phyloP scores from a whole-genome alignment of 805 yeast genomes.

The Metschnikowia koreensis region DNA sequence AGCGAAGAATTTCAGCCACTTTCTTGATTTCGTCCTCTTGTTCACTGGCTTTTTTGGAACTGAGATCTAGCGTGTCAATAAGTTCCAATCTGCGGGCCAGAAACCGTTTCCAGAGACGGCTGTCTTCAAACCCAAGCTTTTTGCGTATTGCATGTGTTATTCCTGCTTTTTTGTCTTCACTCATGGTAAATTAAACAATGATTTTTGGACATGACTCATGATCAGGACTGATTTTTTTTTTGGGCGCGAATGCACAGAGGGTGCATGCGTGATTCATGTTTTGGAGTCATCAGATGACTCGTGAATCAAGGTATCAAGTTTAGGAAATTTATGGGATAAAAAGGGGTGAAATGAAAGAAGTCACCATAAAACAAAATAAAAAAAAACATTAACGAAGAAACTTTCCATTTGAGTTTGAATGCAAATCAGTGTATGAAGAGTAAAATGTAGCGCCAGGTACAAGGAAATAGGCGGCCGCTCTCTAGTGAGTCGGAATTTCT shows the following conservation, averaged over 20 bases:
- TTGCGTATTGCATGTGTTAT: conserved; percentile 58
- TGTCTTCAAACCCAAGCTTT: conserved; percentile 74
- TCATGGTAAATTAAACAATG: conserved; percentile 9
- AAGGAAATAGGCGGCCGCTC: too few relatives aligned
- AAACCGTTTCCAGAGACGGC: conserved; percentile 81
- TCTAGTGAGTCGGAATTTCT: too few relatives aligned
- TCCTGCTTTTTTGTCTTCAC: conserved; percentile 42
- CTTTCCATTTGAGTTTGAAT: too few relatives aligned
- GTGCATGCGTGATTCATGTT: conserved; percentile 9
- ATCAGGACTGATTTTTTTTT: conserved; percentile 14
- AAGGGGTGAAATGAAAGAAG: background rate
- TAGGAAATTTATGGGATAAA: background rate
- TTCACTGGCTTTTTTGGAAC: conserved; percentile 80
- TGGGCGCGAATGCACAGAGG: conserved; percentile 2
- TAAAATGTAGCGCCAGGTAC: too few relatives aligned
- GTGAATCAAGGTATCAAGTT: background rate
- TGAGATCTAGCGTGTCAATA: conserved; percentile 69
- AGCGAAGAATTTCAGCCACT: conserved; percentile 74
- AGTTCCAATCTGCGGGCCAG: conserved; percentile 87
- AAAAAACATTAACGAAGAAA: too few relatives aligned
- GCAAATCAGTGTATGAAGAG: too few relatives aligned
- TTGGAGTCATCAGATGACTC: conserved; percentile 12
- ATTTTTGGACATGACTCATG: conserved; percentile 15
- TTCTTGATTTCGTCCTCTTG: conserved; percentile 79
- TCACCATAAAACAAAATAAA: too few relatives aligned